Percentiles rank a stretch among this genome's conserved stretches.
phyloP scores from a whole-genome alignment of 768 basidiomycete genomes.

The Agaricus blazei region DNA sequence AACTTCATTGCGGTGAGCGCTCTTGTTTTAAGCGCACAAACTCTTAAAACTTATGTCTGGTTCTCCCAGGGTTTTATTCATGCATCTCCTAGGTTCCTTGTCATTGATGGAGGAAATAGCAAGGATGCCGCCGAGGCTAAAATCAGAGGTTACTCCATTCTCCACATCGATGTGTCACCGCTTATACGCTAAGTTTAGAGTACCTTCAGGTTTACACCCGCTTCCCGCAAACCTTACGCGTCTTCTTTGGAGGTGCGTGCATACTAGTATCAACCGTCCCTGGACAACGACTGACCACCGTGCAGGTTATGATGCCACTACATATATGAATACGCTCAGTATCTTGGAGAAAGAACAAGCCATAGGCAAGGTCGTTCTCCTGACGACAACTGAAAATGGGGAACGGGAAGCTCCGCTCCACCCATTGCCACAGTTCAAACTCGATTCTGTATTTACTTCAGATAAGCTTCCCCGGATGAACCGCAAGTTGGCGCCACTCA shows the following conservation, averaged over 20 bases:
- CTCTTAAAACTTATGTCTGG: constrained; percentile 6
- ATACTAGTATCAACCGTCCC: neutral
- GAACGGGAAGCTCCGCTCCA: constrained; percentile 38
- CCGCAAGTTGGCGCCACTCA: constrained; percentile 43
- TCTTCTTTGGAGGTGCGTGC: constrained; percentile 65
- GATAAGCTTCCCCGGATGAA: constrained; percentile 30
- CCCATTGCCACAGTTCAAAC: constrained; percentile 45
- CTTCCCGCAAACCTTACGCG: constrained; percentile 68
- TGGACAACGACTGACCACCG: constrained; percentile 1
- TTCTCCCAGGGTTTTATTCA: constrained; percentile 58
- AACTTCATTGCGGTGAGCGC: constrained; percentile 52
- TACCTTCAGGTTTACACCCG: constrained; percentile 65
- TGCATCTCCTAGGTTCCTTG: constrained; percentile 63
- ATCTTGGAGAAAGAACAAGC: constrained; percentile 57
- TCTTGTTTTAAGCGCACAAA: neutral
- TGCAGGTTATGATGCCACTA: constrained; percentile 51
- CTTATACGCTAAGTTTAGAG: constrained; percentile 33
- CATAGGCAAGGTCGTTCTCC: constrained; percentile 58
- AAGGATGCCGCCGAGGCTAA: constrained; percentile 61
- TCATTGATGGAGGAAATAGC: constrained; percentile 64
- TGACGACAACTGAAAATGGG: constrained; percentile 40
- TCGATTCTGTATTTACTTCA: constrained; percentile 46
- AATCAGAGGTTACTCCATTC: constrained; percentile 50
- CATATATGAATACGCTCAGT: constrained; percentile 53
- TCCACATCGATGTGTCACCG: neutral